Conservation (phyloP, 2,329 filamentous ascomycete species). For the Elsinoe batatas region DNA sequence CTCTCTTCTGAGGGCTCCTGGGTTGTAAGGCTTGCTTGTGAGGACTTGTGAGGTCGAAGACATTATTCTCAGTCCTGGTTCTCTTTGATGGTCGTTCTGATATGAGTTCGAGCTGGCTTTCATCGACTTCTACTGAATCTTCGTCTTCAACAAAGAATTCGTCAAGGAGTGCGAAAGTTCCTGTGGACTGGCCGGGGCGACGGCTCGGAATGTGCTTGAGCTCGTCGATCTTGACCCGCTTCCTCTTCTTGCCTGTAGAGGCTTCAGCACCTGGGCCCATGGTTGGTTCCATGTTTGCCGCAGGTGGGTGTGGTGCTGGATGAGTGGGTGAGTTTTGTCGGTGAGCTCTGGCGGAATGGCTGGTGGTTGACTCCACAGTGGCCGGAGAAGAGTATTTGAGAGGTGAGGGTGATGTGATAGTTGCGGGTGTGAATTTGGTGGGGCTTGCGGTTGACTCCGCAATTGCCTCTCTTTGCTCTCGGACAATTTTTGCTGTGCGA, state of each 20-base stretch:
- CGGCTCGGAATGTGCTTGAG: constrained; percentile 16
- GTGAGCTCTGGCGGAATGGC: neutral
- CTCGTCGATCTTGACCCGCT: constrained; percentile 16
- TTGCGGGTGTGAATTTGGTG: neutral
- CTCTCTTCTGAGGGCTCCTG: constrained; percentile 9
- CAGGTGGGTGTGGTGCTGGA: neutral
- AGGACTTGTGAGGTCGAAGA: constrained; percentile 15
- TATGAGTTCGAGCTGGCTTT: constrained; percentile 9
- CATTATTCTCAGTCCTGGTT: constrained; percentile 15
- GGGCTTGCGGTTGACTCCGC: constrained; percentile 1
- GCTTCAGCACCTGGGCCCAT: neutral
- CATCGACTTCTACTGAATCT: constrained; percentile 14
- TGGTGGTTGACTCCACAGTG: neutral
- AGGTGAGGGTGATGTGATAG: neutral
- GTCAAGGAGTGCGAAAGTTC: constrained; percentile 16
- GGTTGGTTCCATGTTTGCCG: neutral
- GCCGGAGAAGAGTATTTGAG: neutral
- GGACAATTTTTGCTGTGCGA: neutral
- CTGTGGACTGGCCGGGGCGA: constrained; percentile 13
- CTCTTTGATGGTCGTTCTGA: constrained; percentile 14
- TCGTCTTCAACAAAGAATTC: constrained; percentile 16
- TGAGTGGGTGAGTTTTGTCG: neutral
- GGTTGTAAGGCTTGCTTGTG: neutral
- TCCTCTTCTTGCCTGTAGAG: constrained; percentile 13
- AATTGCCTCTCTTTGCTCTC: constrained; percentile 5